phyloP scores from a whole-genome alignment of 257 asterid species.

The Marsdenia floribunda region DNA sequence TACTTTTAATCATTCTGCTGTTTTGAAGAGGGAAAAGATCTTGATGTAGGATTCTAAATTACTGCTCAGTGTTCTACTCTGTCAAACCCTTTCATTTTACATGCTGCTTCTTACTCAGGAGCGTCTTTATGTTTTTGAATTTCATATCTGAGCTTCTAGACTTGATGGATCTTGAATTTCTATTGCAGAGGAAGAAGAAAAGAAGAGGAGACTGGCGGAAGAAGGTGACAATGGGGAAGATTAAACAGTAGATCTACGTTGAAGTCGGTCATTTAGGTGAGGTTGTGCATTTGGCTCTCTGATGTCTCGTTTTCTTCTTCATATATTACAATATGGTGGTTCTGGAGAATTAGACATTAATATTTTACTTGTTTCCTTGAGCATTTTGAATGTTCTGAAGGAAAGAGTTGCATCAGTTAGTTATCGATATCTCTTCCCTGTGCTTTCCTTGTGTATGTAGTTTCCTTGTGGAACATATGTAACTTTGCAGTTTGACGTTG shows the following conservation, averaged over 20 bases:
- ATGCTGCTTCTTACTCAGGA: neutral
- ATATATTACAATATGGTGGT: neutral
- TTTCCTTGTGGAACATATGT: no score
- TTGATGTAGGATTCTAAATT: neutral
- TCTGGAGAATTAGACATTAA: neutral
- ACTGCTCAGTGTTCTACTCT: neutral
- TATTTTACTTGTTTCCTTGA: neutral
- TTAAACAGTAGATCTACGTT: neutral
- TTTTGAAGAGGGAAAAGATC: neutral
- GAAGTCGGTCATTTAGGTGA: neutral
- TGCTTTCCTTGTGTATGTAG: no score
- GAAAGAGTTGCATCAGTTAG: neutral
- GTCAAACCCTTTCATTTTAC: neutral
- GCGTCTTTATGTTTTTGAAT: neutral
- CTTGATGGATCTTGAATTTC: neutral
- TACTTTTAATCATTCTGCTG: neutral
- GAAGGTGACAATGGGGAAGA: conserved; percentile 4
- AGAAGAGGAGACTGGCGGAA: neutral
- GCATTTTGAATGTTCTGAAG: neutral
- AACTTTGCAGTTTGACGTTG: no score
- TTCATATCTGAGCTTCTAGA: neutral
- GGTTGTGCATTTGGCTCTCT: neutral
- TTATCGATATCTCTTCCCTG: no score
- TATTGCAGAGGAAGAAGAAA: conserved; percentile 10
- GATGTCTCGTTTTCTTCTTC: neutral